Conservation (phyloP, 768 basidiomycete genomes). For the Tylopilus balloui region DNA sequence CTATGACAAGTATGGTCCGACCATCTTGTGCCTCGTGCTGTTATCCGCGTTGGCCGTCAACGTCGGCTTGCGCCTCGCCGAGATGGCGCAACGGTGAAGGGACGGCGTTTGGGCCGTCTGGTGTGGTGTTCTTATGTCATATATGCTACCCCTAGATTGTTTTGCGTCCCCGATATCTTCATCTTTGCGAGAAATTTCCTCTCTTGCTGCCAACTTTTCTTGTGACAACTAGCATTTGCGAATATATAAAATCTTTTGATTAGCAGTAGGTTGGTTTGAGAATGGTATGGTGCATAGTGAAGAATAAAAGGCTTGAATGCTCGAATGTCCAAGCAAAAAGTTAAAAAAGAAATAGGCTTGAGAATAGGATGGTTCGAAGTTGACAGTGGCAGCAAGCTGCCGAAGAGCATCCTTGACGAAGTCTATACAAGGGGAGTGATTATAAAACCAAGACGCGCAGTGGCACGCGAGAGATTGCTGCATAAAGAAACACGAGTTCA, state of each 20-base stretch:
- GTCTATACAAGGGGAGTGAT: conserved; percentile 21
- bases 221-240: neutral
- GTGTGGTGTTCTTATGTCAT: too few species aligned
- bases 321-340: conserved; percentile 20
- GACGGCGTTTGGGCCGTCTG: neutral
- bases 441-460: conserved; percentile 18
- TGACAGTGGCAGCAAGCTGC: conserved; percentile 17
- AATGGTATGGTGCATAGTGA: conserved; percentile 25
- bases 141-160: neutral
- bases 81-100: conserved; percentile 37
- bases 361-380: conserved; percentile 10
- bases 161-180: neutral
- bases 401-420: conserved; percentile 16
- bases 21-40: conserved; percentile 64
- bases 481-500: conserved; percentile 11
- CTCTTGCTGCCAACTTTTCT: too few species aligned
- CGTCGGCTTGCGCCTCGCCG: conserved; percentile 60
- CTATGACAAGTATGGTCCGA: conserved; percentile 87
- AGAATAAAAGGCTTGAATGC: conserved; percentile 23
- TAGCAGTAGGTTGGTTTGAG: conserved; percentile 17
- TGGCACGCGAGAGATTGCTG: conserved; percentile 10
- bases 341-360: neutral
- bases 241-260: conserved; percentile 21
- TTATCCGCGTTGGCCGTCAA: conserved; percentile 70
- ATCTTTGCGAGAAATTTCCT: neutral